Percentiles rank a stretch among this genome's conserved stretches.
Evolutionary conservation across 108 stramenopile genomes (phyloP).

Genomic region (Cyclotella distinguenda): DNA sequence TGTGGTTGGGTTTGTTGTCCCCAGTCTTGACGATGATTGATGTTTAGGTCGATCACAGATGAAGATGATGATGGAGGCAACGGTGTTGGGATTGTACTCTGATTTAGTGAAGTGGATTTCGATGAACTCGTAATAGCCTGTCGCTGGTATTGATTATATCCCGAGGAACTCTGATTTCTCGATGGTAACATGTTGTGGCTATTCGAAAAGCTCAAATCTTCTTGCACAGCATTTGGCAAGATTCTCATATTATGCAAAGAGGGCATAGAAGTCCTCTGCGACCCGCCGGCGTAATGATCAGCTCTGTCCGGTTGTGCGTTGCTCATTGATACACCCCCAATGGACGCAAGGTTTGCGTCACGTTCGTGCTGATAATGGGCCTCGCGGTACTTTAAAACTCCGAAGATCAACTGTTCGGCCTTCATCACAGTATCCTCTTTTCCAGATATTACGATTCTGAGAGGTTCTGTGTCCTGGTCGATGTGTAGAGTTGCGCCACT

Average conservation of each 20-base stretch:
- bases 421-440: slow-evolving; percentile 55
- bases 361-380: slow-evolving; percentile 44
- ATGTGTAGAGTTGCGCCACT: slow-evolving; percentile 83
- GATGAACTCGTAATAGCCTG: slow-evolving; percentile 19
- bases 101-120: not conserved
- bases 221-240: no score
- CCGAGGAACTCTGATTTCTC: slow-evolving; percentile 27
- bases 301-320: not conserved
- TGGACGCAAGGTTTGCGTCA: not conserved
- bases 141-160: slow-evolving; percentile 25
- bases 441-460: slow-evolving; percentile 78
- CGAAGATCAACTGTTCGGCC: slow-evolving; percentile 74
- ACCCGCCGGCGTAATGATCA: not conserved
- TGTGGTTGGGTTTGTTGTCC: slow-evolving; percentile 10
- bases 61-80: slow-evolving; percentile 7
- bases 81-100: slow-evolving; percentile 3
- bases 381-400: slow-evolving; percentile 82
- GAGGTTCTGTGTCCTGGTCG: slow-evolving; percentile 79
- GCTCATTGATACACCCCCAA: not conserved
- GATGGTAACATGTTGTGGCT: not conserved
- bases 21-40: slow-evolving; percentile 33
- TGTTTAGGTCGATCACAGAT: slow-evolving; percentile 14
- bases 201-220: not conserved
- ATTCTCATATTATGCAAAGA: no score
- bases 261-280: not conserved